phyloP scores from a whole-genome alignment of 805 yeast species.

The Hanseniaspora valbyensis region DNA sequence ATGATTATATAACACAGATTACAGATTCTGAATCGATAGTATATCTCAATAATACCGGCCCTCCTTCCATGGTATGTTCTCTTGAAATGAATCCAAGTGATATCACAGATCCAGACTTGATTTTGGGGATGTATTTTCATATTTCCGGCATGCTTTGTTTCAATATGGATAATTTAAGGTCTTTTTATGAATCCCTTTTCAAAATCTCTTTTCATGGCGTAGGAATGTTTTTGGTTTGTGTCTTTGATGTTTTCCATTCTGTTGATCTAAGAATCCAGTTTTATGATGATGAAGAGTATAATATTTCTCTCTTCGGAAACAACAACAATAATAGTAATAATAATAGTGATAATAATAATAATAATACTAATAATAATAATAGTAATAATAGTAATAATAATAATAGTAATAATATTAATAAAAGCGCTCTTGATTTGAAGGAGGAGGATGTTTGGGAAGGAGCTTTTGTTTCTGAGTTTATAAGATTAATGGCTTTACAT shows the following conservation, averaged over 20 bases:
- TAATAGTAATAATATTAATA: no score
- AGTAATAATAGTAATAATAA: no score
- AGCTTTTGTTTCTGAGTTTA: slow-evolving; percentile 3
- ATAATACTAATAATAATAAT: no score
- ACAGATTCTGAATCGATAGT: background rate
- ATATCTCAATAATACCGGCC: background rate
- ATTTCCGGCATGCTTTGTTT: slow-evolving; percentile 34
- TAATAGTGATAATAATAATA: no score
- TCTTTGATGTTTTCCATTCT: background rate
- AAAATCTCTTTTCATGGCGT: background rate
- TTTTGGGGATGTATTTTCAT: background rate
- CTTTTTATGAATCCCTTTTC: background rate
- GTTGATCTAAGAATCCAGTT: slow-evolving; percentile 1
- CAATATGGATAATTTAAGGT: slow-evolving; percentile 1
- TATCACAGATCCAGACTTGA: slow-evolving; percentile 28
- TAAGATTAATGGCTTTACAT: background rate
- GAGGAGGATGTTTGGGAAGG: slow-evolving; percentile 5
- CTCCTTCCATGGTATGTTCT: background rate
- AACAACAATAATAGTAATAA: background rate
- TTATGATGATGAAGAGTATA: background rate
- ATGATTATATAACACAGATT: slow-evolving; percentile 13
- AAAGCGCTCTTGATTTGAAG: no score
- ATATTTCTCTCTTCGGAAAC: background rate
- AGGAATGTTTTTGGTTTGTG: background rate
- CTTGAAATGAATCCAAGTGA: slow-evolving; percentile 18